A percentile compares a stretch with the other conserved stretches of the same genome.
phyloP scores from a whole-genome alignment of 2,329 filamentous ascomycete species.

The Colletotrichum cordylinicola region DNA sequence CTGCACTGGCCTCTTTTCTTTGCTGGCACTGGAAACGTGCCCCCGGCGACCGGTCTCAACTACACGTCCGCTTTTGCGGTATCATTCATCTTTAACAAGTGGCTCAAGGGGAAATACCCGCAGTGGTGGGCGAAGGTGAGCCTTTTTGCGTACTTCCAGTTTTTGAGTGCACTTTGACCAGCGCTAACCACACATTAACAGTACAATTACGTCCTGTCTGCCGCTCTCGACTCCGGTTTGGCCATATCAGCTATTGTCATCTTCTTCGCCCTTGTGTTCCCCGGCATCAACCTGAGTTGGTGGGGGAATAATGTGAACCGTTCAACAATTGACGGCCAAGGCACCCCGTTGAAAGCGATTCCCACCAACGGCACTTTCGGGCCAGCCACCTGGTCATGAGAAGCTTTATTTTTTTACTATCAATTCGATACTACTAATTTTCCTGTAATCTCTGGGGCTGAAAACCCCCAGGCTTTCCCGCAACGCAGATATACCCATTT shows the following conservation, averaged over 20 bases:
- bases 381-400: constrained; percentile 4
- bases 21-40: constrained; percentile 12
- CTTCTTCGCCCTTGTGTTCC: constrained; percentile 48
- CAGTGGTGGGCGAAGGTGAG: constrained; percentile 18
- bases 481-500: neutral
- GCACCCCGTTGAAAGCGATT: constrained; percentile 20
- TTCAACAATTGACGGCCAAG: constrained; percentile 45
- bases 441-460: neutral
- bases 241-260: constrained; percentile 47
- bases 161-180: neutral
- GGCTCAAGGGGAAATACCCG: constrained; percentile 14
- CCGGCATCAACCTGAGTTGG: constrained; percentile 41
- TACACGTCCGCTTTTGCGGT: constrained; percentile 10
- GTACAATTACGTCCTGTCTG: constrained; percentile 45
- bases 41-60: constrained; percentile 13
- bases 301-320: constrained; percentile 40
- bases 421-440: neutral
- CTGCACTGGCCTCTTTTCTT: constrained; percentile 20
- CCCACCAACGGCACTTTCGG: constrained; percentile 11
- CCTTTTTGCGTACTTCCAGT: rapidly evolving
- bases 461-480: neutral
- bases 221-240: constrained; percentile 46
- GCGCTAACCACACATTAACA: neutral
- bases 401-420: neutral
- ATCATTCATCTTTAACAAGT: constrained; percentile 12